phyloP scores from a whole-genome alignment of 2,329 filamentous ascomycete genomes.

The Claviceps sp. region DNA sequence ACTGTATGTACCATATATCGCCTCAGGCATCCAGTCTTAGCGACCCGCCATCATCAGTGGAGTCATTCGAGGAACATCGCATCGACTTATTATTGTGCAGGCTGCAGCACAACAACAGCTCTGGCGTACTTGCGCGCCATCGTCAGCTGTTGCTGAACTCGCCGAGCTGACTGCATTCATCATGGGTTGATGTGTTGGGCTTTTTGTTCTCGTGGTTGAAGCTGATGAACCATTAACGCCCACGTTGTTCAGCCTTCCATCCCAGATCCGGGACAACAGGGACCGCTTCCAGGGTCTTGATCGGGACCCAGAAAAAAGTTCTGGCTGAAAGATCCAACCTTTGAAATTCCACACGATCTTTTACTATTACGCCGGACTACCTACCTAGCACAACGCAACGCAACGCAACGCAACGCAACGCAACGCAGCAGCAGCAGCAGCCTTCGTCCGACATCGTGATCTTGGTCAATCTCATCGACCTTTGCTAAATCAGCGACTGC shows the following conservation, averaged over 20 bases:
- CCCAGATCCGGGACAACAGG: not conserved
- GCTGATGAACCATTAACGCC: not conserved
- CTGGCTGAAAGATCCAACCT: not conserved
- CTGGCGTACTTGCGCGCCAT: conserved; percentile 1
- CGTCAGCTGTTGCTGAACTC: not conserved
- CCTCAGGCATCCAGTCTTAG: conserved; percentile 17
- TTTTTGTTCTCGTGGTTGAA: not conserved
- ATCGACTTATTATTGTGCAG: not conserved
- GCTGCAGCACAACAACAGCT: conserved; percentile 1
- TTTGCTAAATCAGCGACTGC: not conserved
- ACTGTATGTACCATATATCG: conserved; percentile 6
- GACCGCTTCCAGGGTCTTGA: conserved; percentile 9
- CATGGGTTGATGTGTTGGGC: not conserved
- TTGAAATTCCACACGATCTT: not conserved
- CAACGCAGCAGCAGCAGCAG: too few relatives aligned
- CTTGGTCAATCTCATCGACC: not conserved
- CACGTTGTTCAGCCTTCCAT: not conserved
- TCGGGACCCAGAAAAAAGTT: conserved; percentile 16
- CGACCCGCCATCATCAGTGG: not conserved
- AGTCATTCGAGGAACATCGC: not conserved
- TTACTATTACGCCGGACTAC: not conserved
- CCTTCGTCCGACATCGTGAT: not conserved
- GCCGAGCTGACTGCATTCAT: not conserved
- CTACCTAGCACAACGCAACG: not conserved
- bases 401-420: not conserved